Base-by-base conservation (phyloP, 1,139 yeast genomes). In the Candida sanyaensis region DNA sequence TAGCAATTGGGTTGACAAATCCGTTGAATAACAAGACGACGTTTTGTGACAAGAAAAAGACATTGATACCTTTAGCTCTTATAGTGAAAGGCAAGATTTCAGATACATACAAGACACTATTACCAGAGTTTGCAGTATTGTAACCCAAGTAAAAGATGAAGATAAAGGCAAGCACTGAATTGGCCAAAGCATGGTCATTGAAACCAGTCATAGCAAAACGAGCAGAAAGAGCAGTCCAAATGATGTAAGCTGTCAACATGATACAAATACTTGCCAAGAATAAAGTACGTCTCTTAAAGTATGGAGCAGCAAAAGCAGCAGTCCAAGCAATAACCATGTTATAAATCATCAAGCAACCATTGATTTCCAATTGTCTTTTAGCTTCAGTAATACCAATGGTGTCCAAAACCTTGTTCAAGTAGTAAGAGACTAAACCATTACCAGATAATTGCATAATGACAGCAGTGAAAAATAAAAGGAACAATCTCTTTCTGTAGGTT, bases 1-100 rank as follows among this genome's bases (percentile, higher is more conserved):
- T 75, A 31, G 85, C 87, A 57, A 82, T 72, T 6, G 86, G 80
- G 57, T 80, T 80, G 45, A 80, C 83, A 58, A 75, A 81, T 37
- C 80, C 66, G 48, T 65, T 65, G 51, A 56, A 64, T 45, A 63
- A 46, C 38, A 57, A 48, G 12, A 59, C 53, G 23, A 59, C 17
- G 30, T 68, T 66, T 49, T 63, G 69, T 27, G 64, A 56, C 34
- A 69, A 55, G 43, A 63, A 57, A 55, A 60, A 60, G 50, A 73
- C 57, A 49, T 69, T 70, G 41, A 74, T 55, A 46, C 80, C 80
- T 57, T 73, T 75, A 41, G 79, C 72, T 63, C 81, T 64, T 57
- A 72, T 69, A 30, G 68, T 61, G 61, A 69, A 75, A 6, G 80
- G 80, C 55, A 73, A 65, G 50, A 75, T 64, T 57, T 76, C 81